Evolutionary conservation across 371 early-diverging fungal genomes (phyloP).

Genomic region (Rhizomucor pusillus): DNA sequence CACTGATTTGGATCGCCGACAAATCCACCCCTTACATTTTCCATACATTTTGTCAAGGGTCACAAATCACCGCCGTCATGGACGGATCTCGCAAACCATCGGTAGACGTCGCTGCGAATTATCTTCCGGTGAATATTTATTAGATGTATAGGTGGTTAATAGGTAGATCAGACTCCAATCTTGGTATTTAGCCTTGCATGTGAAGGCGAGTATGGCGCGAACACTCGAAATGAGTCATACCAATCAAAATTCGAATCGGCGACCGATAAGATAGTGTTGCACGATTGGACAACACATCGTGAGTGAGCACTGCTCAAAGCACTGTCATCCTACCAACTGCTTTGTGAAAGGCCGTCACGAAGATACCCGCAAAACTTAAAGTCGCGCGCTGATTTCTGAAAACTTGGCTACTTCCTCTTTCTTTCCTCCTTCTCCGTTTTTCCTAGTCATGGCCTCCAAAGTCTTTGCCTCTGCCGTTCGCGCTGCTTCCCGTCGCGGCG

Average conservation of each 20-base stretch:
- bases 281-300: conserved; percentile 22
- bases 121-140: too few species aligned
- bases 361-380: conserved; percentile 7
- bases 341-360: conserved; percentile 10
- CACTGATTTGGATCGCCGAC: too few species aligned
- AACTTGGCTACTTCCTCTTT: conserved; percentile 6
- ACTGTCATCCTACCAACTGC: background rate
- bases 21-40: too few species aligned
- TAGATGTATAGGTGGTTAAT: too few species aligned
- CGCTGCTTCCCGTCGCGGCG: conserved; percentile 33
- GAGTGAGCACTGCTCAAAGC: conserved; percentile 10
- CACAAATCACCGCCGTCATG: too few species aligned
- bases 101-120: too few species aligned
- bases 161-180: too few species aligned
- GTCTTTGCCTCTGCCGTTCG: conserved; percentile 42
- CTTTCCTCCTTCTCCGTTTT: conserved; percentile 11
- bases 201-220: background rate
- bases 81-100: too few species aligned
- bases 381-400: conserved; percentile 2
- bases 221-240: conserved; percentile 44
- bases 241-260: conserved; percentile 27
- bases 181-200: background rate
- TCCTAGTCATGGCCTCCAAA: conserved; percentile 36
- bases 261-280: conserved; percentile 14
- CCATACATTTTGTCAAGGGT: too few species aligned